A percentile compares a stretch with the other conserved stretches of the same genome.
These are phyloP conservation scores for Rhizomucor pusillus DNA, from an alignment of 371 early-diverging fungal genomes.

Conservation along the genomic window DNA sequence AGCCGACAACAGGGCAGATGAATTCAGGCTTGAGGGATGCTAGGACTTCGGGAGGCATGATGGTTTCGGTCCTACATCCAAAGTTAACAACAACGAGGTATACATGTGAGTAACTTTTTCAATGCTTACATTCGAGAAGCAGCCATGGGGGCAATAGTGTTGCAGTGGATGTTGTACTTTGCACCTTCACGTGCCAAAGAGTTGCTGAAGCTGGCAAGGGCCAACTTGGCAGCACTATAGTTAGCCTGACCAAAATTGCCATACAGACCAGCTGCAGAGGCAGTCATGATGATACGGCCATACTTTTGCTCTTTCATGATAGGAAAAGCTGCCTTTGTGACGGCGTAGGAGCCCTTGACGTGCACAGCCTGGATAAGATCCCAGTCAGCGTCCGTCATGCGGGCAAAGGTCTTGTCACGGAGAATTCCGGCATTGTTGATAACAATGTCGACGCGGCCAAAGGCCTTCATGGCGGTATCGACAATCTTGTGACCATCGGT, in stretches of 20 bases:
- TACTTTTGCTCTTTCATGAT: constrained; percentile 93
- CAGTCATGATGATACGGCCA: constrained; percentile 79
- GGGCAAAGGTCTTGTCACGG: constrained; percentile 92
- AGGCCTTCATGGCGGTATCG: constrained; percentile 92
- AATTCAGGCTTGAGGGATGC: constrained; percentile 94
- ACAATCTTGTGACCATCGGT: constrained; percentile 96
- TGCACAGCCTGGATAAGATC: constrained; percentile 92
- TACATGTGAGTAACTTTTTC: constrained; percentile 1
- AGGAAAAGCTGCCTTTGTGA: constrained; percentile 96
- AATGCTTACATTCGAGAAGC: constrained; percentile 84
- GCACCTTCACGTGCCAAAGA: constrained; percentile 94
- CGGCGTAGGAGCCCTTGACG: constrained; percentile 92
- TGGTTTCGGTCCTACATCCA: constrained; percentile 77
- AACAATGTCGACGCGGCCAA: constrained; percentile 92
- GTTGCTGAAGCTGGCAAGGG: constrained; percentile 85
- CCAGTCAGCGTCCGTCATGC: constrained; percentile 97
- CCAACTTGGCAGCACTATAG: constrained; percentile 95
- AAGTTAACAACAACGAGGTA: not conserved
- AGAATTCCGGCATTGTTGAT: constrained; percentile 98
- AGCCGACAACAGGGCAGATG: constrained; percentile 94
- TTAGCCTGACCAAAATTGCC: constrained; percentile 99
- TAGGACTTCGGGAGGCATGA: constrained; percentile 93
- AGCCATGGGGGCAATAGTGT: constrained; percentile 97
- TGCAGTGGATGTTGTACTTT: constrained; percentile 88
- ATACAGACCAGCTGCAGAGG: constrained; percentile 96